A percentile compares a stretch with the other conserved stretches of the same genome.
Evolutionary conservation across 225 moss, liverwort and hornwort species (phyloP).

Genomic region (Pleurozium schreberi): DNA sequence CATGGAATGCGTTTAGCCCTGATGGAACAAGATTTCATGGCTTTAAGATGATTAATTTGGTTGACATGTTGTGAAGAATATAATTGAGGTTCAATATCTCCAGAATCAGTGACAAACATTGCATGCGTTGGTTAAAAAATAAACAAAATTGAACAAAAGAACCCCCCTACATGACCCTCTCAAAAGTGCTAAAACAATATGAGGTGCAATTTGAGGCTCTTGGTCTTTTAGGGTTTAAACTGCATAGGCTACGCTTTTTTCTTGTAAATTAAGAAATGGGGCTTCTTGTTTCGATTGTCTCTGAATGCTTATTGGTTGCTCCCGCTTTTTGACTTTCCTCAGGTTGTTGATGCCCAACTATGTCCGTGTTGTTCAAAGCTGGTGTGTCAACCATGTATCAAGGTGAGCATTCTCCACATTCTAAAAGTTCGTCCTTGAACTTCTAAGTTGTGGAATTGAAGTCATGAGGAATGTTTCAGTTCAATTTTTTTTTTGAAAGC

Average conservation of each 20-base stretch:
- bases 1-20: neutral
- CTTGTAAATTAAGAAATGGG: neutral
- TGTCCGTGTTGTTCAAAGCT: conserved; percentile 69
- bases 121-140: neutral
- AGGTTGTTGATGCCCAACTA: conserved; percentile 58
- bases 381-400: conserved; percentile 58
- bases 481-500: neutral
- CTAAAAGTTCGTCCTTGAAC: neutral
- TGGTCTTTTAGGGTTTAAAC: neutral
- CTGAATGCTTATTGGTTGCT: neutral
- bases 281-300: neutral
- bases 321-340: neutral
- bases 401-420: conserved; percentile 14
- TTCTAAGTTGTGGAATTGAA: neutral
- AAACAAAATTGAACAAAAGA: neutral
- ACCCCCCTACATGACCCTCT: neutral
- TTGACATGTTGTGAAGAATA: neutral
- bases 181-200: neutral
- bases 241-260: neutral
- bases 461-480: neutral
- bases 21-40: neutral
- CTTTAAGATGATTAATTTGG: too few species aligned
- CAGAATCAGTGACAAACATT: neutral
- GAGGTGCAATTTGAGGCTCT: neutral
- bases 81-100: neutral